phyloP scores from a whole-genome alignment of 805 yeast species.

The Scheffersomyces coipomensis region DNA sequence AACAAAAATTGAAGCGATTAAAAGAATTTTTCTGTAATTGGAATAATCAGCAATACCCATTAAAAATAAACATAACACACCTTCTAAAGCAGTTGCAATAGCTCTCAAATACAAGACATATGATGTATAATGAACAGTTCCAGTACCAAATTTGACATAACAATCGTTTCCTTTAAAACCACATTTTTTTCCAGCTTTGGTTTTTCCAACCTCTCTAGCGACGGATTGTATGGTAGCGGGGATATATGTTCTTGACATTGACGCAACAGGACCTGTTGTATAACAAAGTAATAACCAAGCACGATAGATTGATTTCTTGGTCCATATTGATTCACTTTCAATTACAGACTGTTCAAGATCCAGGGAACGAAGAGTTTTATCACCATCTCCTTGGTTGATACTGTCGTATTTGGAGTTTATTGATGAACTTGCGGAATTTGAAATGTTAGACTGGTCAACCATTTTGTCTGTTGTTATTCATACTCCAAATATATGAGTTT shows the following conservation, averaged over 20 bases:
- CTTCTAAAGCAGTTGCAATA: conserved; percentile 37
- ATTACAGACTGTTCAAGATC: neutral
- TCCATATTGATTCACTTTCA: conserved; percentile 12
- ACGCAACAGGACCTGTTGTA: conserved; percentile 42
- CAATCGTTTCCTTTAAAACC: conserved; percentile 32
- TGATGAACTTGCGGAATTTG: too few relatives aligned
- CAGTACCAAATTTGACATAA: conserved; percentile 31
- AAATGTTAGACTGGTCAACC: neutral
- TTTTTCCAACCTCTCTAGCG: conserved; percentile 28
- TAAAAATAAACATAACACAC: conserved; percentile 28
- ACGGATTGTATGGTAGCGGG: conserved; percentile 40
- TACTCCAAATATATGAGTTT: too few relatives aligned
- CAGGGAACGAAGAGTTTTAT: neutral
- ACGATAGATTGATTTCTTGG: conserved; percentile 16
- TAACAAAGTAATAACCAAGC: conserved; percentile 40
- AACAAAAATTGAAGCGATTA: conserved; percentile 25
- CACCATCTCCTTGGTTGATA: neutral
- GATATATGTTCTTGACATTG: conserved; percentile 39
- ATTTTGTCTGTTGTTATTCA: neutral
- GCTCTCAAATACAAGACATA: conserved; percentile 39
- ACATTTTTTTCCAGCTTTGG: conserved; percentile 22
- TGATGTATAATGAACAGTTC: conserved; percentile 30
- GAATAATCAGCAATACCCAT: conserved; percentile 44
- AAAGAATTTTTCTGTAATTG: conserved; percentile 30
- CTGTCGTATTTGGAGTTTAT: neutral